Conservation (phyloP, 2,329 filamentous ascomycete genomes). For the Mycogone perniciosa region DNA sequence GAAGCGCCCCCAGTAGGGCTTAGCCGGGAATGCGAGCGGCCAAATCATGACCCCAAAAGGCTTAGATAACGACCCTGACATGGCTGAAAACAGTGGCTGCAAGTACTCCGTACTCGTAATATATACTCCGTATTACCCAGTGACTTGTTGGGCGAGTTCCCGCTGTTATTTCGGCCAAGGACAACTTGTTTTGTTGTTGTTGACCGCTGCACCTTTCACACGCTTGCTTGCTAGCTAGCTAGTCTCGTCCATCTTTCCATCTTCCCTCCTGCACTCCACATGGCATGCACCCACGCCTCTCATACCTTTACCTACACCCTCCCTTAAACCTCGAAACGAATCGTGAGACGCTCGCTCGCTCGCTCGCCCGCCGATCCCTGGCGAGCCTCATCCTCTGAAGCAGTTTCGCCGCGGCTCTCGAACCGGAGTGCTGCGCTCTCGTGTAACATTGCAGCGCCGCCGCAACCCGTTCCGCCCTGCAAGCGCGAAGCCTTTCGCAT, state of each 20-base stretch:
- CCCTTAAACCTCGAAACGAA: neutral
- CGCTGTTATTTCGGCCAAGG: conserved; percentile 12
- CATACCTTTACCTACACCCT: conserved; percentile 11
- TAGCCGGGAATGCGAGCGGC: no score
- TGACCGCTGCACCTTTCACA: conserved; percentile 6
- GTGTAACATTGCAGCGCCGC: conserved; percentile 13
- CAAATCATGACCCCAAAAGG: neutral
- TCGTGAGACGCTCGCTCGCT: conserved; percentile 11
- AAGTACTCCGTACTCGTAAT: neutral
- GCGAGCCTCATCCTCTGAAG: conserved; percentile 8
- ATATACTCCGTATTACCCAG: conserved; percentile 3
- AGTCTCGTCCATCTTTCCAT: conserved; percentile 10
- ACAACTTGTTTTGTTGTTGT: conserved; percentile 9
- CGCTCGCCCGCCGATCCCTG: conserved; percentile 2
- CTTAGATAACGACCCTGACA: neutral
- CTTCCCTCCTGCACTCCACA: conserved; percentile 13
- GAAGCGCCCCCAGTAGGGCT: neutral
- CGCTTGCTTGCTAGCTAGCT: neutral
- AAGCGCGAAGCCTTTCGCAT: conserved; percentile 8
- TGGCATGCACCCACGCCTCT: conserved; percentile 12
- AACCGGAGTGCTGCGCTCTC: conserved; percentile 11
- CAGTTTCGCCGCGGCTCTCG: conserved; percentile 2
- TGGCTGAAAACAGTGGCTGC: neutral
- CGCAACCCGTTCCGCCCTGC: conserved; percentile 10
- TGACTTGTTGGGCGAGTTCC: conserved; percentile 9